Percentiles rank a stretch among this genome's conserved stretches.
Evolutionary conservation across 108 stramenopile genomes (phyloP).

Genomic region (Nitzschia putrida): DNA sequence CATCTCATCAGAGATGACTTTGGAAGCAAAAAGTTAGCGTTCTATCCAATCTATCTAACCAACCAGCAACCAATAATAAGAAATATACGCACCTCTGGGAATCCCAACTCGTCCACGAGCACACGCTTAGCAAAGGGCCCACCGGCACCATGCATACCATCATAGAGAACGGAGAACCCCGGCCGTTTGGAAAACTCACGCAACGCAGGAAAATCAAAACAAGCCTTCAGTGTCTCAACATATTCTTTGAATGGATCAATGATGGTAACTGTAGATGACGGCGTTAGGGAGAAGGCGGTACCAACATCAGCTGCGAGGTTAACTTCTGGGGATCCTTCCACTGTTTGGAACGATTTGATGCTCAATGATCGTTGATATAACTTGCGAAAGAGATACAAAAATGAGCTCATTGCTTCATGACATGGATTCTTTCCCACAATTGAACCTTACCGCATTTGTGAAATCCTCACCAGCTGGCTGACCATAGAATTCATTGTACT

Average conservation of each 20-base stretch:
- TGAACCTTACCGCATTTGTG: slow-evolving; percentile 86
- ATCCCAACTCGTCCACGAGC: slow-evolving; percentile 92
- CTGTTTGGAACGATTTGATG: slow-evolving; percentile 67
- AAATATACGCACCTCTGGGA: slow-evolving; percentile 58
- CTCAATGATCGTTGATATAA: slow-evolving; percentile 69
- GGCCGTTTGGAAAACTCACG: slow-evolving; percentile 65
- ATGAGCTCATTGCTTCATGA: not conserved
- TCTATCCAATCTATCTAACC: not conserved
- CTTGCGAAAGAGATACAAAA: slow-evolving; percentile 16
- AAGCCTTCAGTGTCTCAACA: slow-evolving; percentile 77
- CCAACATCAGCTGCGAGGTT: slow-evolving; percentile 70
- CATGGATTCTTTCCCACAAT: not conserved
- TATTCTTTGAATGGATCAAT: slow-evolving; percentile 87
- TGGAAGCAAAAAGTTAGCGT: not conserved
- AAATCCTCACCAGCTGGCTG: slow-evolving; percentile 97
- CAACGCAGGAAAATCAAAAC: slow-evolving; percentile 94
- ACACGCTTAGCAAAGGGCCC: slow-evolving; percentile 93
- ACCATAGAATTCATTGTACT: slow-evolving; percentile 95
- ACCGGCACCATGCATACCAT: slow-evolving; percentile 99
- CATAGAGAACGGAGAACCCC: slow-evolving; percentile 91
- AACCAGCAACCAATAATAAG: not conserved
- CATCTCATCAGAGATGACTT: slow-evolving; percentile 80
- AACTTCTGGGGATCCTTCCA: slow-evolving; percentile 55
- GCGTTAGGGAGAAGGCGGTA: slow-evolving; percentile 58
- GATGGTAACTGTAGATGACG: slow-evolving; percentile 77